Conservation (phyloP, 1,284 basidiomycete species). For the Ustilago cynodontis region DNA sequence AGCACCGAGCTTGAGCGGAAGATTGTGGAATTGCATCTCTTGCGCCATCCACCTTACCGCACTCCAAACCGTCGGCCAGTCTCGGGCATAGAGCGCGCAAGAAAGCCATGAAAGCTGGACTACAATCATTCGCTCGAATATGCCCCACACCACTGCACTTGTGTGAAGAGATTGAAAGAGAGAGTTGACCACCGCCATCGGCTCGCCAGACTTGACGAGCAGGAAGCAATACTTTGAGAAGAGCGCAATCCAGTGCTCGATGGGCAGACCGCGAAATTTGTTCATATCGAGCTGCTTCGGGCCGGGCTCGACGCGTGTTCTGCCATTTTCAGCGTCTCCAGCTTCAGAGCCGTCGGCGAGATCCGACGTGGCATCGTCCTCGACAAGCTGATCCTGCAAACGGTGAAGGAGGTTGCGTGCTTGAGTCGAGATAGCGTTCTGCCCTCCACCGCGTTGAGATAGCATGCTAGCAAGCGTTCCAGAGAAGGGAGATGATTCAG, state of each 20-base stretch:
- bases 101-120: constrained; percentile 60
- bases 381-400: constrained; percentile 80
- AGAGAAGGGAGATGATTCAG: neutral
- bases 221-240: constrained; percentile 86
- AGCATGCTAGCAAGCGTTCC: constrained; percentile 27
- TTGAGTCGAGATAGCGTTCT: constrained; percentile 74
- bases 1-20: constrained; percentile 54
- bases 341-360: constrained; percentile 66
- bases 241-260: constrained; percentile 86
- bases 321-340: constrained; percentile 71
- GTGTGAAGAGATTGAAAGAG: constrained; percentile 80
- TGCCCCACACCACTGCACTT: constrained; percentile 56
- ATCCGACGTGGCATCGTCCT: constrained; percentile 63
- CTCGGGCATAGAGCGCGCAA: constrained; percentile 61
- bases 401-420: constrained; percentile 81
- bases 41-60: constrained; percentile 52
- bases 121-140: constrained; percentile 53
- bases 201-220: constrained; percentile 76
- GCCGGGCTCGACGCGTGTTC: constrained; percentile 48
- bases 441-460: constrained; percentile 28
- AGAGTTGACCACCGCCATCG: constrained; percentile 76
- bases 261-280: constrained; percentile 82
- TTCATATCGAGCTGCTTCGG: constrained; percentile 45
- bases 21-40: constrained; percentile 64
- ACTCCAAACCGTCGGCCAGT: constrained; percentile 52